Evolutionary conservation across 306 rosid species (phyloP).

Genomic region (Quercus ilex): DNA sequence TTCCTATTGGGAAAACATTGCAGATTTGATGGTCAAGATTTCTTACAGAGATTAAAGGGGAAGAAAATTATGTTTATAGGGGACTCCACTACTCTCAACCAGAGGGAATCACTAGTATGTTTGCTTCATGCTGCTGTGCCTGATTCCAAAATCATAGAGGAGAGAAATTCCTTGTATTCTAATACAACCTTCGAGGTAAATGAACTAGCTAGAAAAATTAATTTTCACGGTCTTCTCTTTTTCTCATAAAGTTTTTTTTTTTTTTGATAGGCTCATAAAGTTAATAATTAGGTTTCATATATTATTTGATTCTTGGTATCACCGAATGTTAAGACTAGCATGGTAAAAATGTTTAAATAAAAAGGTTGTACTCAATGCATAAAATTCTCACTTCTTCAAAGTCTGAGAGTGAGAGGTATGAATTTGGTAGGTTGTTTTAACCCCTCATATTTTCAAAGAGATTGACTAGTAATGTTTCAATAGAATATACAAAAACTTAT

Average conservation of each 20-base stretch:
- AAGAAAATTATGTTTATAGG: conserved; percentile 71
- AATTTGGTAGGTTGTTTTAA: too few relatives aligned
- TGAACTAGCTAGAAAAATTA: neutral
- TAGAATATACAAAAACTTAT: too few relatives aligned
- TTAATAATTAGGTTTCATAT: neutral
- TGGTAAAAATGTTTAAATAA: too few relatives aligned
- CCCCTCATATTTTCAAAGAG: too few relatives aligned
- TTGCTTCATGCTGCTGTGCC: conserved; percentile 16
- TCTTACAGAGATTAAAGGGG: conserved; percentile 35
- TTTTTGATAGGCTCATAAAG: too few relatives aligned
- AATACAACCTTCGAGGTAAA: conserved; percentile 36
- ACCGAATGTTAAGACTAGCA: neutral
- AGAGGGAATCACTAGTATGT: conserved; percentile 57
- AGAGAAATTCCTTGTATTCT: neutral
- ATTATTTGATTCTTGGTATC: neutral
- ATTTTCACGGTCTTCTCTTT: neutral
- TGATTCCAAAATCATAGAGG: conserved; percentile 6
- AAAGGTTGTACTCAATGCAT: too few relatives aligned
- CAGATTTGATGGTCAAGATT: conserved; percentile 41
- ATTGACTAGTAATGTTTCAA: too few relatives aligned
- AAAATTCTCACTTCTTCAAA: too few relatives aligned
- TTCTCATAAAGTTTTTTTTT: too few relatives aligned
- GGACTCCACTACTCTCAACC: conserved; percentile 59
- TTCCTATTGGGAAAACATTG: too few relatives aligned
- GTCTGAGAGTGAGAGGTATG: too few relatives aligned